Conservation (phyloP, 1,284 basidiomycete species). For the Spongispora temasekensis region DNA sequence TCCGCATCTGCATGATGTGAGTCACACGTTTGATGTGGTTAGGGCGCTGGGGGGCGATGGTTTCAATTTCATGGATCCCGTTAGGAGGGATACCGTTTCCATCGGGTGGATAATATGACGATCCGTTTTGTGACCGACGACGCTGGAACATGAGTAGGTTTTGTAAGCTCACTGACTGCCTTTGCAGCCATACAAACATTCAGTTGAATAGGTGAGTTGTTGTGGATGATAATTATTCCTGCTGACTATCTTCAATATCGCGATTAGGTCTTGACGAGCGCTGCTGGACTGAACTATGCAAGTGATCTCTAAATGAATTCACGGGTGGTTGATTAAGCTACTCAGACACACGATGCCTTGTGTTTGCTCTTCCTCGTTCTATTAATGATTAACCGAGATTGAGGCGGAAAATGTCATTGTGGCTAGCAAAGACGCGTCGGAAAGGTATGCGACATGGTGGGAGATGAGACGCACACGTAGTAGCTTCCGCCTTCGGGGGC, state of each 20-base stretch:
- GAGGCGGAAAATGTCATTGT: conserved; percentile 90
- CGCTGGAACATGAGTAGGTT: conserved; percentile 33
- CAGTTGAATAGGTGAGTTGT: conserved; percentile 26
- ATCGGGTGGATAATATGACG: conserved; percentile 34
- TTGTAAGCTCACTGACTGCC: no score
- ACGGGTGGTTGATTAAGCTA: conserved; percentile 12
- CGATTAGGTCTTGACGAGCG: no score
- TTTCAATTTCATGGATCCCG: conserved; percentile 31
- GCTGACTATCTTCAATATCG: no score
- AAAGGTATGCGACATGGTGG: not conserved
- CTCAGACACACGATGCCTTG: conserved; percentile 6
- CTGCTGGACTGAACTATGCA: conserved; percentile 22
- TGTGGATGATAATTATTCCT: not conserved
- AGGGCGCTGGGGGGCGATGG: conserved; percentile 16
- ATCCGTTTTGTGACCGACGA: conserved; percentile 37
- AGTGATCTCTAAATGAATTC: conserved; percentile 5
- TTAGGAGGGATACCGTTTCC: conserved; percentile 27
- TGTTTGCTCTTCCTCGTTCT: conserved; percentile 6
- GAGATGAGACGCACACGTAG: conserved; percentile 70
- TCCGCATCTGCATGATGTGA: conserved; percentile 35
- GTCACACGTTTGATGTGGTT: conserved; percentile 38
- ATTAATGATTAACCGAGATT: conserved; percentile 51
- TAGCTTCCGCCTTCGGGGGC: conserved; percentile 77
- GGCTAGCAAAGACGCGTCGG: conserved; percentile 41
- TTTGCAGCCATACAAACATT: conserved; percentile 30